These are phyloP conservation scores for Citrullus mucosospermus DNA, from an alignment of 306 rosid species.

Conservation along the genomic window DNA sequence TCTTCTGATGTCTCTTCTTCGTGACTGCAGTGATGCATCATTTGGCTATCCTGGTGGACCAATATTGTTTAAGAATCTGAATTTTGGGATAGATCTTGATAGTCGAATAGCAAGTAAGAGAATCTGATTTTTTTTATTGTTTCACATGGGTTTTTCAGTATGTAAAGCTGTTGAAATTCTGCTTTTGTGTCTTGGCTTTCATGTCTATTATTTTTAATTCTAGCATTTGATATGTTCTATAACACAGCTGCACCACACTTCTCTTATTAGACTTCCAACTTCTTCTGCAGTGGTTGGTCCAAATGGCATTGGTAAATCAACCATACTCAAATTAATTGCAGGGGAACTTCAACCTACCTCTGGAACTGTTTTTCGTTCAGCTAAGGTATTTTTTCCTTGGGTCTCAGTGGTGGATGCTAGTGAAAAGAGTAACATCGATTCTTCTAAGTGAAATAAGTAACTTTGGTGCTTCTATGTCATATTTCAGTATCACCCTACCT, in stretches of 20 bases:
- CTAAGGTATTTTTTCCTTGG: conserved; percentile 52
- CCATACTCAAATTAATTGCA: conserved; percentile 90
- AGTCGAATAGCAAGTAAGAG: conserved; percentile 97
- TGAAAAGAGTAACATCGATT: neutral
- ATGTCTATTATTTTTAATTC: neutral
- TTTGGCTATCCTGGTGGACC: conserved; percentile 99
- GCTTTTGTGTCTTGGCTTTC: neutral
- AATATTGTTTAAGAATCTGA: conserved; percentile 70
- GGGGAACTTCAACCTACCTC: conserved; percentile 95
- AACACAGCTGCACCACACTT: neutral
- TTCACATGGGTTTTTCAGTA: neutral
- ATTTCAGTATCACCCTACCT: neutral
- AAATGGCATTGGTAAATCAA: conserved; percentile 98
- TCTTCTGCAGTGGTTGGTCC: conserved; percentile 96
- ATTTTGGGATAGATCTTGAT: conserved; percentile 96
- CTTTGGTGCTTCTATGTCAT: neutral
- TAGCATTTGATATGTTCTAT: conserved; percentile 9
- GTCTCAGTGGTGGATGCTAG: neutral
- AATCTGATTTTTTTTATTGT: neutral
- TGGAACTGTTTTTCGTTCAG: conserved; percentile 95
- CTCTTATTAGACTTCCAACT: conserved; percentile 10
- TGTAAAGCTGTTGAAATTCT: neutral
- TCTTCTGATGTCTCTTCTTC: conserved; percentile 12
- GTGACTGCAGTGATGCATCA: conserved; percentile 80
- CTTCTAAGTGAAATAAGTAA: neutral